phyloP scores from a whole-genome alignment of 2,329 filamentous ascomycete genomes.

The Aureobasidium mangrovei region DNA sequence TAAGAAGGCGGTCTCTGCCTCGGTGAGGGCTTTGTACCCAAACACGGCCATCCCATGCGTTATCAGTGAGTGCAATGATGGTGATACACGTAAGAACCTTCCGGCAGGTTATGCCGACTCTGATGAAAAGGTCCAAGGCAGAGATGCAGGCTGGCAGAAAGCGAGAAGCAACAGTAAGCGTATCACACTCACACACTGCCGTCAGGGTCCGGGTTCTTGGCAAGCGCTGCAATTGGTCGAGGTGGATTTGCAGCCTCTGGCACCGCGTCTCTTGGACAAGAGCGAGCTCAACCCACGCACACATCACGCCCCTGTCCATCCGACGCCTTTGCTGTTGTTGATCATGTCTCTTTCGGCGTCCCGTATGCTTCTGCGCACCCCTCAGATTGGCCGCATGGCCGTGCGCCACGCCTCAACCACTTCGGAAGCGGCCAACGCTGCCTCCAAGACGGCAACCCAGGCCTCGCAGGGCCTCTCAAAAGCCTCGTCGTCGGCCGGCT shows the following conservation, averaged over 20 bases:
- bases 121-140: too few relatives aligned
- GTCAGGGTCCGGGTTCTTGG: not conserved
- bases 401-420: constrained; percentile 43
- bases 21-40: too few relatives aligned
- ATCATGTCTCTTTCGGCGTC: constrained; percentile 41
- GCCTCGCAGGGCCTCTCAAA: constrained; percentile 75
- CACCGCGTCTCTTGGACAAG: constrained; percentile 4
- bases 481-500: constrained; percentile 71
- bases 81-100: too few relatives aligned
- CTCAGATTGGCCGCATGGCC: constrained; percentile 34
- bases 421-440: constrained; percentile 37
- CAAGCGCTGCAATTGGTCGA: not conserved
- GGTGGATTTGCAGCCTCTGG: constrained; percentile 12
- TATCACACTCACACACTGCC: too few relatives aligned
- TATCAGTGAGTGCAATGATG: too few relatives aligned
- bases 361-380: constrained; percentile 37
- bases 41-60: too few relatives aligned
- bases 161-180: too few relatives aligned
- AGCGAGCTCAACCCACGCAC: constrained; percentile 11
- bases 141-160: too few relatives aligned
- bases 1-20: too few relatives aligned
- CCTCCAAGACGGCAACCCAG: constrained; percentile 44
- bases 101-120: too few relatives aligned
- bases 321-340: constrained; percentile 13
- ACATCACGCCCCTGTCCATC: not conserved